Base-by-base conservation (phyloP, 768 basidiomycete species). In the Boletus pseudo-olivaceus region DNA sequence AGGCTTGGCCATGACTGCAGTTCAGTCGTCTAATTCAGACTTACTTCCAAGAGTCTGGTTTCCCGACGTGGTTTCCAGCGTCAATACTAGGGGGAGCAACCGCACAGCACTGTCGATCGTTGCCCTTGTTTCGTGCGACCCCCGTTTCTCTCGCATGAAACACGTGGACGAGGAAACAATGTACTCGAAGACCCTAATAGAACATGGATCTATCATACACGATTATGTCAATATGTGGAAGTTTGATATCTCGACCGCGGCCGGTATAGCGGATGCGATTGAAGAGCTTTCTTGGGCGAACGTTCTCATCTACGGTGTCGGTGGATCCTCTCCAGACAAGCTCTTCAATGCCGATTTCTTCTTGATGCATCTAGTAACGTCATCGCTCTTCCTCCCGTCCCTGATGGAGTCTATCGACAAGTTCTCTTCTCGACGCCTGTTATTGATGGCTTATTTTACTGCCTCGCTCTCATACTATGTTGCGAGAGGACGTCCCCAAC, bases 331-430 rank as follows among this genome's bases (percentile, higher is more conserved):
- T 10, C 53, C 19, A 57, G 66, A 49, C 72, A 78, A 56, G 72
- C 67, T 43, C 78, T 85, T 87, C 72, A 80, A 78, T 34, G 82
- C 81, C 1, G 83, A 88, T 60, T 88, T 89, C 72, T 80, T 82
- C 72, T 57, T 87, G 19, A 82, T 85, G 78, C 88, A 89, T 61
- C 71, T 88, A 5, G 78, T 88, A 37, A 90, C 87, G 0, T 86
- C 85, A 5, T 75, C 81, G 4, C 62, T 86, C 20, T 86, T 88
- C 73, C 62, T 87, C 27, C 74, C 82, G 0, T 78, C 84, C 1
- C 53, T 83, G 40, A 59, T 77, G 33, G 73, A 73, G 0, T 60
- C 60, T 33, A 67, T 82, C 47, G 58, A 49, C 59, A 63, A 57
- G 48, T 60, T 49, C 19, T 62, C 58, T 7, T 65, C 64, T 65